phyloP scores from a whole-genome alignment of 1,284 basidiomycete species.

The Ganoderma multipileum region DNA sequence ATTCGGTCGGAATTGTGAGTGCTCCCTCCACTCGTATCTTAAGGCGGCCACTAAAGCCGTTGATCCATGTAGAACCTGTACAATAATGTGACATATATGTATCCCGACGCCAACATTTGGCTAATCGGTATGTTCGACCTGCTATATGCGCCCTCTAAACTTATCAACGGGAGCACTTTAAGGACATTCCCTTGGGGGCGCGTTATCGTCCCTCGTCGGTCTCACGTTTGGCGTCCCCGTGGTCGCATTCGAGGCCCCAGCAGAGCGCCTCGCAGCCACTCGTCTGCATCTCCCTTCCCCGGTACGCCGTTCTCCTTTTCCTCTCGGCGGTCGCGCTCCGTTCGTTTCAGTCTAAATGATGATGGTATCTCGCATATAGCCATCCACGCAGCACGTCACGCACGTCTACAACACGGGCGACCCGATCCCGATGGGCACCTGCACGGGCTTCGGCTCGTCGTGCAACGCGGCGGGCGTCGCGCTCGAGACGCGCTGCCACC shows the following conservation, averaged over 20 bases:
- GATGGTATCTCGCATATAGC: conserved; percentile 53
- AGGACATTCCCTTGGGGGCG: conserved; percentile 87
- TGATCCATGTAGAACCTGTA: conserved; percentile 74
- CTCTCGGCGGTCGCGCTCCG: not conserved
- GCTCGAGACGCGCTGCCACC: conserved; percentile 78
- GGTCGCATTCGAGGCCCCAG: conserved; percentile 92
- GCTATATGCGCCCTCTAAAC: too few species aligned
- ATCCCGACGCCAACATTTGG: conserved; percentile 94
- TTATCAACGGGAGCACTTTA: rapidly evolving
- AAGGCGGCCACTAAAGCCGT: not conserved
- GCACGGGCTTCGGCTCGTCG: conserved; percentile 74
- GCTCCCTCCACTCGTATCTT: not conserved
- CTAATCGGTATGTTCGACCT: conserved; percentile 58
- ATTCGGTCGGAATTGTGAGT: conserved; percentile 81
- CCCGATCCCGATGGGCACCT: conserved; percentile 85
- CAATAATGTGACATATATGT: conserved; percentile 93
- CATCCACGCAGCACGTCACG: conserved; percentile 76
- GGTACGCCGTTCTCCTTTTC: conserved; percentile 46
- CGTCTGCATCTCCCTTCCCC: conserved; percentile 92
- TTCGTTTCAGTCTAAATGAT: not conserved
- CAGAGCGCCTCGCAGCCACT: conserved; percentile 84
- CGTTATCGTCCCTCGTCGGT: conserved; percentile 85
- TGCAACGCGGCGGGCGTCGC: conserved; percentile 80
- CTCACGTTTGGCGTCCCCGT: conserved; percentile 91
- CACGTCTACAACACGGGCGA: conserved; percentile 90